Base-by-base conservation (phyloP, 805 yeast genomes). In the Spencermartinsiella europaea region DNA sequence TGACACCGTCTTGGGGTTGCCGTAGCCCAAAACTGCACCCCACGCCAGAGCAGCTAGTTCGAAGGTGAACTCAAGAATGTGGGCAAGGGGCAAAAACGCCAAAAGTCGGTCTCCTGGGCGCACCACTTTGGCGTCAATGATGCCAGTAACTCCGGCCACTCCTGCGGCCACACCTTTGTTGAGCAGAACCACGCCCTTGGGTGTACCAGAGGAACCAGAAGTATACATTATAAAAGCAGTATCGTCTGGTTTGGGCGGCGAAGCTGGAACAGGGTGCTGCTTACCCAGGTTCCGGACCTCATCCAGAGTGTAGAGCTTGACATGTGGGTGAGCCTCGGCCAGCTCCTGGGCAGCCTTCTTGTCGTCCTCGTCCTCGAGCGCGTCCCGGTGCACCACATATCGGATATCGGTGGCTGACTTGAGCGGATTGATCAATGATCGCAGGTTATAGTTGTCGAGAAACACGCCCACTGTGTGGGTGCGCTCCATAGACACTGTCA, bases 31-130 rank as follows among this genome's bases (percentile, higher is more conserved):
- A 46, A 78, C 66, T 46, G 85, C 83, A 64, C 98, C 98, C 98
- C 97, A 93, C 73, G 80, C 81, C 57, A 93, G 78, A 33, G 77
- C 61, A 25, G 79, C 66, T 60, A 89, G 72, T 72, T 93, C 99
- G 54, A 93, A 89, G 3, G 80, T 87, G 67, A 88, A 74, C 71
- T 93, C 99, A 58, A 93, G 86, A 58, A 93, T 93, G 63, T 93
- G 99, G 5, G 99, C 99, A 61, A 93, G 76, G 10, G 99, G 99
- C 64, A 93, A 77, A 66, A 91, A 90, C 15, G 90, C 83, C 66
- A 93, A 80, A 52, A 91, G 70, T 56, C 88, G 76, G 68, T 93
- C 98, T 31, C 66, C 66, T 19, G 69, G 68, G 47, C 60, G 68
- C 44, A 88, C 77, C 38, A 68, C 44, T 17, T 68, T 67, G 46